Percentiles rank a stretch among this genome's conserved stretches.
These are phyloP conservation scores for Asterionellopsis glacialis DNA, from an alignment of 108 stramenopile genomes.

Conservation along the genomic window DNA sequence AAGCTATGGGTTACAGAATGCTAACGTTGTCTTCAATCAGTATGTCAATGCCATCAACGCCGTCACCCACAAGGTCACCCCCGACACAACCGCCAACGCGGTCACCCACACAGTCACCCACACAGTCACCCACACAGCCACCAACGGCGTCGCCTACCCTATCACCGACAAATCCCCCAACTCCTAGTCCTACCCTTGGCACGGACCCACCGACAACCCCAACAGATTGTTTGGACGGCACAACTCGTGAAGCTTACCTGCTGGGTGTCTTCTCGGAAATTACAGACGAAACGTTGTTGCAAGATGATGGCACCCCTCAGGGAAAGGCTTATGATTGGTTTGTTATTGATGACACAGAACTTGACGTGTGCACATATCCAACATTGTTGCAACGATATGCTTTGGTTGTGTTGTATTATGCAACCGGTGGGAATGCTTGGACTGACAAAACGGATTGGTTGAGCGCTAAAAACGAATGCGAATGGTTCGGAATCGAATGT, in stretches of 20 bases:
- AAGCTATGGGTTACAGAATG: too few relatives aligned
- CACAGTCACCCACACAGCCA: neutral
- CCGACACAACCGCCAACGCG: neutral
- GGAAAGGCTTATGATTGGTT: conserved; percentile 41
- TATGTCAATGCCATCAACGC: too few relatives aligned
- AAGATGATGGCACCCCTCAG: conserved; percentile 36
- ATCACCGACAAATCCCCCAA: neutral
- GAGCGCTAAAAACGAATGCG: conserved; percentile 22
- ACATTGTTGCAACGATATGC: conserved; percentile 42
- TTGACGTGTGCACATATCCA: conserved; percentile 34
- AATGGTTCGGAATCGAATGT: conserved; percentile 35
- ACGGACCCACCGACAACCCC: neutral
- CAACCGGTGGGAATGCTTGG: conserved; percentile 42
- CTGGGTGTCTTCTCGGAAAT: neutral
- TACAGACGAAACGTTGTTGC: conserved; percentile 10
- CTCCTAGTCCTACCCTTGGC: neutral
- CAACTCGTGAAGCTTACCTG: conserved; percentile 10
- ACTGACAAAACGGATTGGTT: conserved; percentile 34
- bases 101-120: neutral
- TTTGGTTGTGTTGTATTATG: conserved; percentile 36
- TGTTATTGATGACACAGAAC: conserved; percentile 21
- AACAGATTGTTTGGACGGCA: conserved; percentile 5
- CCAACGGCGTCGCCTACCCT: neutral
- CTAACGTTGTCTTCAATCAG: too few relatives aligned
- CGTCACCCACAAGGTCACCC: too few relatives aligned